Evolutionary conservation across 2,329 filamentous ascomycete species (phyloP), one percentile per base, ranked within the genome.

Genomic region (Elsinoe necatrix): DNA sequence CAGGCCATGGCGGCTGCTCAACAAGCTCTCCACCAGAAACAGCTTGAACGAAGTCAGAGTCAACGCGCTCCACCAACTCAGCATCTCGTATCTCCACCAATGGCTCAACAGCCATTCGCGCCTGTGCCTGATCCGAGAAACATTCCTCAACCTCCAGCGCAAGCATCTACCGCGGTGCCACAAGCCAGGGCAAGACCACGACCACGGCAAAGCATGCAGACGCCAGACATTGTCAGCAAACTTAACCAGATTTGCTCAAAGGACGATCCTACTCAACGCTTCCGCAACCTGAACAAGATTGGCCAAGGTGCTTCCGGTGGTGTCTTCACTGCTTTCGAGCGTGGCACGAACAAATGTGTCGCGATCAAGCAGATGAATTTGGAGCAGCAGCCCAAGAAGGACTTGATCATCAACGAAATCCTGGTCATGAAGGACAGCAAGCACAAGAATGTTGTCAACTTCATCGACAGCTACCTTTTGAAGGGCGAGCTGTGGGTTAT

Each of bases 341-440:
- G 84, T 62, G 85, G 83, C 57, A 87, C 83, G 37, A 95, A 95
- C 72, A 84, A 86, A 61, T 84, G 95, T 63, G 93, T 98, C 35
- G 93, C 93, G 41, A 97, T 98, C 73, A 98, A 98, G 76, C 93
- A 98, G 76, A 98, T 98, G 93, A 97, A 97, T 63, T 76, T 98
- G 57, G 93, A 97, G 71, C 87, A 97, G 72, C 93, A 98, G 67
- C 93, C 93, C 1, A 97, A 97, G 80, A 98, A 98, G 72, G 93
- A 98, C 65, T 77, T 97, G 50, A 98, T 98, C 67, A 96, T 98
- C 73, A 98, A 98, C 71, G 93, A 98, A 70, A 98, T 98, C 63
- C 74, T 98, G 58, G 93, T 98, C 58, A 98, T 98, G 93, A 95
- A 95, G 75, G 93, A 97, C 67, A 96, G 91, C 77, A 93, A 89